Base-by-base conservation (phyloP, 441 rosid genomes). In the Raphanus hybrid region DNA sequence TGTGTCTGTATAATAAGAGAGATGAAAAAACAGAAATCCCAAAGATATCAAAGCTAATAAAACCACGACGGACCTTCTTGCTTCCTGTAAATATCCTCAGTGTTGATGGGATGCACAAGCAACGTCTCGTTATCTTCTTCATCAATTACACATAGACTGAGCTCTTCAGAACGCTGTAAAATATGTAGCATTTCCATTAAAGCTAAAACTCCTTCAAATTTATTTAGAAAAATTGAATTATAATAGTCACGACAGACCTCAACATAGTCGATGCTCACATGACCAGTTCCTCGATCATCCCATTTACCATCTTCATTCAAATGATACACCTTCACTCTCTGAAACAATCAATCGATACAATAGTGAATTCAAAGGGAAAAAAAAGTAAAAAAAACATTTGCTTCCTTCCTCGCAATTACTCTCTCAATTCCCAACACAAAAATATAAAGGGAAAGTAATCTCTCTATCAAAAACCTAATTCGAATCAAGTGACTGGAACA, bases 271-370 rank as follows among this genome's bases (percentile, higher is more conserved):
- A 96, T 93, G 64, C 88, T 85, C 15, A 94, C 98, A 76, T 94
- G 92, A 74, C 99, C 99, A 60, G 99, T 96, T 75, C 99, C 99
- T 81, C 90, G 97, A 78, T 96, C 98, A 83, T 94, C 99, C 98
- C 99, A 96, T 85, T 92, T 96, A 74, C 98, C 98, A 86, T 92
- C 94, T 54, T 91, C 97, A 61, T 83, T 92, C 71, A 96, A 81
- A 69, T 95, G 97, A 77, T 96, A 96, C 16, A 96, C 92, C 82
- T 96, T 96, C 82, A 96, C 98, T 59, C 99, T 88, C 98, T 96
- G 77, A 79, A 23, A 23, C 26, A 23, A 23, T 23, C 26, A 23
- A 23, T 23, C 26, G 26, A 23, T 23, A 23, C 26, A 23, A 23
- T 23, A 23, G 26, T 23, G 26, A 23, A 23, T 23, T 23, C 2